A percentile compares a stretch with the other conserved stretches of the same genome.
Evolutionary conservation across 176 grass and related monocot species (phyloP).

Genomic region (Raddia distichophylla): DNA sequence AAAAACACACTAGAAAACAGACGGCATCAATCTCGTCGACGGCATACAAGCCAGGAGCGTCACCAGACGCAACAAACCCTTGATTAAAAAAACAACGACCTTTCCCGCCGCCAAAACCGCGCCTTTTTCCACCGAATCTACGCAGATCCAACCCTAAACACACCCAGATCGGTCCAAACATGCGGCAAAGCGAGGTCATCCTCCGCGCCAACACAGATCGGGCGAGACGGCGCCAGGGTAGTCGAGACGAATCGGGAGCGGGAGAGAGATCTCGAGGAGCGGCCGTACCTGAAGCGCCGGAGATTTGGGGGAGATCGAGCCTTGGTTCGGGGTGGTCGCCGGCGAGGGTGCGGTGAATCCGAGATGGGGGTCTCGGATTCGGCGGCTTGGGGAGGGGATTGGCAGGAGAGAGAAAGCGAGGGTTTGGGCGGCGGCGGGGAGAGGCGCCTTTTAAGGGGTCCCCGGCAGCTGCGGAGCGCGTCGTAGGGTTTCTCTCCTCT

Average conservation of each 20-base stretch:
- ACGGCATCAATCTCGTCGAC: neutral
- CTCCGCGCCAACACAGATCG: neutral
- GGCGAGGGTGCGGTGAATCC: constrained; percentile 42
- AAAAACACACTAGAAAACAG: neutral
- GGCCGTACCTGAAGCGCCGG: constrained; percentile 37
- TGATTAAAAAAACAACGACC: neutral
- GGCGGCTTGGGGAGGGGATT: constrained; percentile 32
- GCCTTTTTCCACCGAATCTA: neutral
- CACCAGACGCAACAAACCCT: neutral
- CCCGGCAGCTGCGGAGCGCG: neutral
- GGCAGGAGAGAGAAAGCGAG: constrained; percentile 63
- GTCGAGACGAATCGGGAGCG: too few relatives aligned
- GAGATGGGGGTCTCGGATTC: constrained; percentile 57
- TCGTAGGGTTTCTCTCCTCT: constrained; percentile 47
- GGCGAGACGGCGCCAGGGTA: neutral
- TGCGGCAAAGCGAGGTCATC: neutral
- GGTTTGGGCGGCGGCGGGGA: constrained; percentile 52
- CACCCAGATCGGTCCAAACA: neutral
- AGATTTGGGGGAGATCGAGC: constrained; percentile 26
- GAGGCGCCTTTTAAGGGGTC: constrained; percentile 53
- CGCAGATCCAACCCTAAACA: neutral
- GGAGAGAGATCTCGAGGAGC: neutral
- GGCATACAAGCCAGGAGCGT: neutral
- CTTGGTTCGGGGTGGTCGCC: neutral
- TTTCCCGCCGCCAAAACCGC: neutral